A percentile compares a stretch with the other conserved stretches of the same genome.
phyloP scores from a whole-genome alignment of 1,284 basidiomycete genomes.

The Fomitopsis pinicola region DNA sequence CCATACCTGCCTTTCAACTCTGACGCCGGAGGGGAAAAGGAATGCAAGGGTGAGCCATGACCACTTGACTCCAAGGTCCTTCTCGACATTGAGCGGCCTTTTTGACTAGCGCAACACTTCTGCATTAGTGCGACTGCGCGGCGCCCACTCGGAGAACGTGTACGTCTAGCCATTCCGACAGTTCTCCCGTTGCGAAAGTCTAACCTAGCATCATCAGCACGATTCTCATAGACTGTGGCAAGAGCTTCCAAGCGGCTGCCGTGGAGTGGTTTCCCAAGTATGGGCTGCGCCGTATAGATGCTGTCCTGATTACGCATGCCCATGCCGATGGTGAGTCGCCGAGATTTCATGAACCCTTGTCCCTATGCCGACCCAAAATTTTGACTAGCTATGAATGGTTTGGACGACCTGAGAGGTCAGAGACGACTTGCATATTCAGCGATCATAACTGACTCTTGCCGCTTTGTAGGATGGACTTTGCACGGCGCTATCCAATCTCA shows the following conservation, averaged over 20 bases:
- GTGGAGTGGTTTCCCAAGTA: slow-evolving; percentile 80
- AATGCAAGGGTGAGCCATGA: slow-evolving; percentile 47
- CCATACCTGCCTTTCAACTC: slow-evolving; percentile 63
- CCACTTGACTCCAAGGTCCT: not conserved
- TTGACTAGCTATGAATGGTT: slow-evolving; percentile 69
- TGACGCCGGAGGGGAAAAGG: slow-evolving; percentile 62
- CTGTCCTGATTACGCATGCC: slow-evolving; percentile 74
- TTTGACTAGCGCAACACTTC: slow-evolving; percentile 60
- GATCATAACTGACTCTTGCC: slow-evolving; percentile 5
- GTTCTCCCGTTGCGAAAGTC: not conserved
- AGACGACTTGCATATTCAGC: not conserved
- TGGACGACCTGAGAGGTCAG: slow-evolving; percentile 76
- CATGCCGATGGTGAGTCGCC: slow-evolving; percentile 65
- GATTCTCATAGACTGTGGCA: slow-evolving; percentile 77
- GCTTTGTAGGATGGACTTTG: slow-evolving; percentile 66
- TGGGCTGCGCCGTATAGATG: slow-evolving; percentile 70
- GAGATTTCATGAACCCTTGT: not conserved
- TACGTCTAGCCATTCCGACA: slow-evolving; percentile 31
- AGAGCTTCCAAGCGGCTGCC: slow-evolving; percentile 74
- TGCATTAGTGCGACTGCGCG: slow-evolving; percentile 51
- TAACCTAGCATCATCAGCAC: slow-evolving; percentile 38
- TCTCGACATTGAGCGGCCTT: not conserved
- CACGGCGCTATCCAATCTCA: slow-evolving; percentile 59
- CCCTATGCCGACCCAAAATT: slow-evolving; percentile 6
- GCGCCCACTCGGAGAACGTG: slow-evolving; percentile 46